phyloP scores from a whole-genome alignment of 148 eudicot species.

The Vaccinium darrowii region DNA sequence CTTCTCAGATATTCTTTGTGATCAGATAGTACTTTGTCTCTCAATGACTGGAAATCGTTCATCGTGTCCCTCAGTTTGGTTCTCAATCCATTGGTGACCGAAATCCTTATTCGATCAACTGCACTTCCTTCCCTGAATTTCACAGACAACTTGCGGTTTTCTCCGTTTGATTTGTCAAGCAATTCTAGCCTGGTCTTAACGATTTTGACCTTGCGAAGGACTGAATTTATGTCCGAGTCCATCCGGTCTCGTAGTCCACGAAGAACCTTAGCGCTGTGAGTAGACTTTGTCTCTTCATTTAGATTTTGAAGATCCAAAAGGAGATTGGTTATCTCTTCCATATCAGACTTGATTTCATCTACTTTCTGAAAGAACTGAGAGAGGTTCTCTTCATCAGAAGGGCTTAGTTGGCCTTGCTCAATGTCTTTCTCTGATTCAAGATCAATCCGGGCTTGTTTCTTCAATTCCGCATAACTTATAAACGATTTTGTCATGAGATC shows the following conservation, averaged over 20 bases:
- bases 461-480: slow-evolving; percentile 75
- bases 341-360: slow-evolving; percentile 47
- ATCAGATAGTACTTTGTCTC: slow-evolving; percentile 55
- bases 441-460: slow-evolving; percentile 65
- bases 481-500: slow-evolving; percentile 90
- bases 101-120: slow-evolving; percentile 58
- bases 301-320: slow-evolving; percentile 65
- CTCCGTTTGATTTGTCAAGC: slow-evolving; percentile 49
- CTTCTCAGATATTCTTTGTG: slow-evolving; percentile 55
- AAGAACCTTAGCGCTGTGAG: slow-evolving; percentile 63
- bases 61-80: slow-evolving; percentile 56
- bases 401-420: slow-evolving; percentile 42
- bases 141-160: slow-evolving; percentile 35
- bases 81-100: slow-evolving; percentile 66
- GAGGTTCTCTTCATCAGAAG: slow-evolving; percentile 52
- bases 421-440: slow-evolving; percentile 41
- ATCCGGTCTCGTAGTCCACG: slow-evolving; percentile 67
- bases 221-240: slow-evolving; percentile 68
- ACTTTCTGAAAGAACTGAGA: slow-evolving; percentile 67
- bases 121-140: slow-evolving; percentile 43
- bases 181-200: slow-evolving; percentile 56
- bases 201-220: slow-evolving; percentile 59
- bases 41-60: slow-evolving; percentile 56
- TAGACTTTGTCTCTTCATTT: slow-evolving; percentile 69
- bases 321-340: slow-evolving; percentile 66